A percentile compares a stretch with the other conserved stretches of the same genome.
These are phyloP conservation scores for Cucurbita ficifolia DNA, from an alignment of 306 rosid species.

Conservation along the genomic window DNA sequence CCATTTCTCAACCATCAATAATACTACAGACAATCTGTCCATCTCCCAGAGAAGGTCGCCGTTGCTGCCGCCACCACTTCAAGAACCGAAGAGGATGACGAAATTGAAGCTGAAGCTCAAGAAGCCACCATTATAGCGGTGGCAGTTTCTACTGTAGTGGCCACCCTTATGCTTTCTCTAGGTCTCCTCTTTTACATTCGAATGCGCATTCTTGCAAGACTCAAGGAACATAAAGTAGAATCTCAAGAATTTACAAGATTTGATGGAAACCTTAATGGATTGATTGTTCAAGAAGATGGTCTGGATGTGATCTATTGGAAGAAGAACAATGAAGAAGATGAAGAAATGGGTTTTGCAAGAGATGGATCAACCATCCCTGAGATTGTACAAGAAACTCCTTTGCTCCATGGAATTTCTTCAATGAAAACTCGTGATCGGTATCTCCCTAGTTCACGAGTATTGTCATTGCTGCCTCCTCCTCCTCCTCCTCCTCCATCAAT, in stretches of 20 bases:
- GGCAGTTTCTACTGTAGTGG: slow-evolving; percentile 26
- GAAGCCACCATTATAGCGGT: slow-evolving; percentile 21
- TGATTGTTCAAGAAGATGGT: slow-evolving; percentile 57
- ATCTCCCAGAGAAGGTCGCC: neutral
- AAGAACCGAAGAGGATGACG: too few relatives aligned
- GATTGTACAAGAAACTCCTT: too few relatives aligned
- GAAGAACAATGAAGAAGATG: neutral
- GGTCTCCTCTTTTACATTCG: slow-evolving; percentile 20
- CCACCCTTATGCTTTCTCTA: slow-evolving; percentile 27
- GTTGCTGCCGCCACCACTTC: neutral
- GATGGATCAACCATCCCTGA: too few relatives aligned
- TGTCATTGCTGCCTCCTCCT: neutral
- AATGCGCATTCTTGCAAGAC: slow-evolving; percentile 15
- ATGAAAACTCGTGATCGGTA: slow-evolving; percentile 13
- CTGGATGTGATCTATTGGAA: slow-evolving; percentile 60
- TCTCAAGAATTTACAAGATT: slow-evolving; percentile 24
- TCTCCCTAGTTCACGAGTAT: slow-evolving; percentile 6
- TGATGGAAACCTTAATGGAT: slow-evolving; percentile 34
- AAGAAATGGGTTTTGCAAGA: neutral
- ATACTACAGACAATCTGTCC: neutral
- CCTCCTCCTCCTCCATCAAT: neutral
- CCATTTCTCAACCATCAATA: slow-evolving; percentile 6
- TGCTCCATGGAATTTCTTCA: slow-evolving; percentile 50
- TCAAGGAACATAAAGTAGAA: slow-evolving; percentile 6
- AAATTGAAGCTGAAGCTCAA: slow-evolving; percentile 8